Evolutionary conservation across 2,329 filamentous ascomycete genomes (phyloP), one percentile per base, ranked within the genome.

Genomic region (Alternaria brassicae): DNA sequence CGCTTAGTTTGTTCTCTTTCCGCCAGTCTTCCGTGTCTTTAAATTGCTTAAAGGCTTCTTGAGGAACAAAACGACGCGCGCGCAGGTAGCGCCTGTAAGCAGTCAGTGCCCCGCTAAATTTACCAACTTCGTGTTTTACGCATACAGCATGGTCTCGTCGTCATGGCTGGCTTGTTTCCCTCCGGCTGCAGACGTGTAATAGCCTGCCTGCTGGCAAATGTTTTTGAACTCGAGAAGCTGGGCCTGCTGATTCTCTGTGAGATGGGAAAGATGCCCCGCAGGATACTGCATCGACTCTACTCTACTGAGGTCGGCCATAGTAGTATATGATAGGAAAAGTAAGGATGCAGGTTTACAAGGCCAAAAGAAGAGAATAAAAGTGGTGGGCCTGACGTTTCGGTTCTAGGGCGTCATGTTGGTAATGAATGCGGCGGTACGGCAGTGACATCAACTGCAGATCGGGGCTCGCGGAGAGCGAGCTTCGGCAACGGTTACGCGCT

Each of bases 1-100:
- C 82, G 62, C 93, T 87, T 48, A 97, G 85, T 66, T 91, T 83
- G 77, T 94, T 94, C 62, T 91, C 88, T 67, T 86, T 86, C 61
- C 93, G 88, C 91, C 93, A 97, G 58, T 91, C 87, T 78, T 96
- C 92, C 0, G 93, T 97, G 54, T 93, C 91, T 71, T 89, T 88
- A 81, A 97, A 96, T 80, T 97, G 93, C 59, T 81, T 84, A 75
- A 89, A 89, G 12, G 93, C 93, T 67, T 94, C 92, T 66, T 88
- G 80, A 9, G 91, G 85, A 27, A 89, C 81, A 83, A 94, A 97
- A 77, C 88, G 90, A 56, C 93, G 88, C 32, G 93, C 93, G 70
- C 93, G 90, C 50, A 97, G 83, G 77, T 90, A 97, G 60, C 93
- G 92, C 62, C 92, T 95, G 69, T 73, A 62, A 41, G 53, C 49